These are phyloP conservation scores for Chaetomiaceae sp. DNA, from an alignment of 2,329 filamentous ascomycete genomes.

Conservation along the genomic window DNA sequence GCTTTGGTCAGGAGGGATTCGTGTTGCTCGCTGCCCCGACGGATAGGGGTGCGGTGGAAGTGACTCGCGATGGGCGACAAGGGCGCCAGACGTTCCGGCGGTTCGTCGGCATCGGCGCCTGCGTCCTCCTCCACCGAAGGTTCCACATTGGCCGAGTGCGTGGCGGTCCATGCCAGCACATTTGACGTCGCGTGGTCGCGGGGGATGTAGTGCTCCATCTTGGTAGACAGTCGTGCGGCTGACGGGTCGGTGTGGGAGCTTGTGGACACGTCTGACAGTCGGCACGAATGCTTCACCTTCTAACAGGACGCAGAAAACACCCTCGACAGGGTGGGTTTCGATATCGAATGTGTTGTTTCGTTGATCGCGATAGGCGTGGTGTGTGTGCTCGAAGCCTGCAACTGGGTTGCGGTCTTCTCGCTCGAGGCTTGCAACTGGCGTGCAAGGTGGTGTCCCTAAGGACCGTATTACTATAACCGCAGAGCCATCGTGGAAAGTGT, in stretches of 20 bases:
- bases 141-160: slow-evolving; percentile 41
- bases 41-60: slow-evolving; percentile 47
- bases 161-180: slow-evolving; percentile 41
- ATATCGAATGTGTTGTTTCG: not conserved
- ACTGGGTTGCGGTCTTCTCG: slow-evolving; percentile 25
- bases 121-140: slow-evolving; percentile 55
- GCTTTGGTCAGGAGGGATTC: slow-evolving; percentile 86
- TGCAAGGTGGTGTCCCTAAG: slow-evolving; percentile 37
- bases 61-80: slow-evolving; percentile 30
- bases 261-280: not conserved
- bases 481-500: slow-evolving; percentile 24
- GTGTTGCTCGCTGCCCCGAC: slow-evolving; percentile 52
- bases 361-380: not conserved
- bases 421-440: slow-evolving; percentile 23
- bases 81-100: slow-evolving; percentile 58
- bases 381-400: slow-evolving; percentile 19
- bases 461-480: slow-evolving; percentile 39
- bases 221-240: slow-evolving; percentile 11
- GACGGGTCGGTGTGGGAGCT: slow-evolving; percentile 3
- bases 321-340: not conserved
- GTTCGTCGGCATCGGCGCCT: slow-evolving; percentile 77
- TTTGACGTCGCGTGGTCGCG: slow-evolving; percentile 38
- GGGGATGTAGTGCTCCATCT: slow-evolving; percentile 37
- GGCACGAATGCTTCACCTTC: slow-evolving; percentile 6
- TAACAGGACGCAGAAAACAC: not conserved